phyloP scores from a whole-genome alignment of 257 asterid species.

The Solanum chilense region DNA sequence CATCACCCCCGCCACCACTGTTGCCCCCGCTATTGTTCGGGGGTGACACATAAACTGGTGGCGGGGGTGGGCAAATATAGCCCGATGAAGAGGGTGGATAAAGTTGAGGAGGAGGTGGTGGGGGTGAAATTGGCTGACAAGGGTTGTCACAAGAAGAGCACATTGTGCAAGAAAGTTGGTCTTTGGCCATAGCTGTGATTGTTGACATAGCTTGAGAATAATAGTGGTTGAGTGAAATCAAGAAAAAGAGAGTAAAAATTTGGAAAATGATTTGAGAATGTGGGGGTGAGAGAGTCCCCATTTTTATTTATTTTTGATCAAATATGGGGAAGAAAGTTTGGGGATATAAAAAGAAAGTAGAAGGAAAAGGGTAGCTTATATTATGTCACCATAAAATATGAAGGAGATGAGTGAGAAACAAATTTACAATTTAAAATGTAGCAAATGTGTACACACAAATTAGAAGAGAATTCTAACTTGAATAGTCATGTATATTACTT shows the following conservation, averaged over 20 bases:
- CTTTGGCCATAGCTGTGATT: constrained; percentile 30
- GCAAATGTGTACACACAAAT: background rate
- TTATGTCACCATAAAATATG: background rate
- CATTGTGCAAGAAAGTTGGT: constrained; percentile 52
- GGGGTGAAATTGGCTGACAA: constrained; percentile 48
- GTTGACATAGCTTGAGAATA: constrained; percentile 25
- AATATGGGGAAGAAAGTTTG: background rate
- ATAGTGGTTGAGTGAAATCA: background rate
- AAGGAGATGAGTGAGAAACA: background rate
- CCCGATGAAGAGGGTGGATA: constrained; percentile 5
- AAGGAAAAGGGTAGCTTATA: background rate
- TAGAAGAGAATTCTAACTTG: background rate
- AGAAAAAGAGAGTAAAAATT: constrained; percentile 7
- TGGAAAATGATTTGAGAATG: background rate
- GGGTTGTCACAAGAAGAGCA: constrained; percentile 69
- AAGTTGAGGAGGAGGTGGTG: constrained; percentile 16
- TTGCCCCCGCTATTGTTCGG: background rate
- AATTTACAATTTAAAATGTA: background rate
- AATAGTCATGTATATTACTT: background rate
- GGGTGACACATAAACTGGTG: background rate
- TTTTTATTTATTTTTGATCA: background rate
- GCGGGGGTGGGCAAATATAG: constrained; percentile 15
- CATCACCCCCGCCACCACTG: background rate
- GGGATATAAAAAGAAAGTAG: background rate
- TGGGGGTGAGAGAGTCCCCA: constrained; percentile 7